Evolutionary conservation across 1,139 yeast genomes (phyloP).

Genomic region (Taphrina sp.): DNA sequence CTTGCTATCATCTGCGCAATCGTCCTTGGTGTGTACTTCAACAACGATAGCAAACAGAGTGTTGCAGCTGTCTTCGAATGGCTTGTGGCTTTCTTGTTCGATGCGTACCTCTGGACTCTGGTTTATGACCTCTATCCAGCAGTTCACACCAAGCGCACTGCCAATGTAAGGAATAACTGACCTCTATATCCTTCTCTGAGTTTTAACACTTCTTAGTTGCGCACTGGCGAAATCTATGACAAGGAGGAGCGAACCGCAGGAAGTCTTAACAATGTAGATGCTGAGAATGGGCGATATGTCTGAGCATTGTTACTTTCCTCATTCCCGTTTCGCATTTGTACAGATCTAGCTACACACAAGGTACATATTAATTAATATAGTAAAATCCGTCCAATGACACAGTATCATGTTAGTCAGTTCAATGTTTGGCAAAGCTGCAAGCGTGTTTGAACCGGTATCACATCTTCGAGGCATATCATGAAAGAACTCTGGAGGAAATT

Average conservation of each 20-base stretch:
- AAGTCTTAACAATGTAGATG: constrained; percentile 1
- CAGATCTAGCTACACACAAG: no score
- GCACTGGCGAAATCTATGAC: constrained; percentile 9
- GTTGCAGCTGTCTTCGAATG: constrained; percentile 73
- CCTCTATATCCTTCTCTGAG: no score
- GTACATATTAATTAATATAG: no score
- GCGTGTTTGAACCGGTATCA: no score
- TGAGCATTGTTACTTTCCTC: no score
- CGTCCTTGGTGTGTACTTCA: constrained; percentile 59
- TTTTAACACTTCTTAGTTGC: background rate
- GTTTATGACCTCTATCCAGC: constrained; percentile 71
- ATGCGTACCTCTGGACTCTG: constrained; percentile 63
- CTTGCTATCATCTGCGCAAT: constrained; percentile 71
- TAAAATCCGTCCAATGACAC: no score
- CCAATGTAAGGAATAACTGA: constrained; percentile 13
- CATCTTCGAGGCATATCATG: no score
- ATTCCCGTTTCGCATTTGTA: no score
- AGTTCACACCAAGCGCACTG: constrained; percentile 43
- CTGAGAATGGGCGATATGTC: background rate
- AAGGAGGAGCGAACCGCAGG: constrained; percentile 1
- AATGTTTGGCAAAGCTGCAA: no score
- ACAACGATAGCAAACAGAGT: constrained; percentile 45
- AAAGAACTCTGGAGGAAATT: no score
- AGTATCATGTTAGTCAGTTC: no score
- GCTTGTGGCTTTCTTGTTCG: constrained; percentile 80